A percentile compares a stretch with the other conserved stretches of the same genome.
phyloP scores from a whole-genome alignment of 768 basidiomycete species.

The Termitomyces sp. region DNA sequence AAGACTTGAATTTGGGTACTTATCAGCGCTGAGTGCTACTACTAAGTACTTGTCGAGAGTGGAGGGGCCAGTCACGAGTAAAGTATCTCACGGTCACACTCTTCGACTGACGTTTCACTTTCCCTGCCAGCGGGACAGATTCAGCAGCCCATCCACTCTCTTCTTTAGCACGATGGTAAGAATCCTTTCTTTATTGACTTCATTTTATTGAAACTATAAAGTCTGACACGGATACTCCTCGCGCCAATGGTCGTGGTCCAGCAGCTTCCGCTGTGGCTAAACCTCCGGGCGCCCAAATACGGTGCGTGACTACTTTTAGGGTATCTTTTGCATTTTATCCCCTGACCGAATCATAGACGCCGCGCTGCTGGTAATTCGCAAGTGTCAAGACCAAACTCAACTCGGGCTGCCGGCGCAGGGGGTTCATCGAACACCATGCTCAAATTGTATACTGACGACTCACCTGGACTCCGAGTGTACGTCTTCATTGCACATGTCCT shows the following conservation, averaged over 20 bases:
- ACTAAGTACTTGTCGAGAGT: too few relatives aligned
- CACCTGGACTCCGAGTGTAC: conserved; percentile 94
- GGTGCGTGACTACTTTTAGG: conserved; percentile 40
- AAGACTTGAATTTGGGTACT: too few relatives aligned
- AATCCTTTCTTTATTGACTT: background rate
- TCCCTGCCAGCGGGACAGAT: conserved; percentile 16
- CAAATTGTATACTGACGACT: conserved; percentile 97
- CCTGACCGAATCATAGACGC: conserved; percentile 41
- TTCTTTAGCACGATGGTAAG: conserved; percentile 32
- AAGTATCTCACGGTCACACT: conserved; percentile 18
- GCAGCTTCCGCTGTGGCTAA: conserved; percentile 49
- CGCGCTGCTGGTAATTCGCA: conserved; percentile 60
- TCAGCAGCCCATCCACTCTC: conserved; percentile 10
- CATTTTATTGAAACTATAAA: conserved; percentile 21
- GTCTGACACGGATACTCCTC: conserved; percentile 79
- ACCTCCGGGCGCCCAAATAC: conserved; percentile 78
- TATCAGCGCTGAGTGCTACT: too few relatives aligned
- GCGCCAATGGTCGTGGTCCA: conserved; percentile 35
- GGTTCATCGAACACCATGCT: conserved; percentile 98
- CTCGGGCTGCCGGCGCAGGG: conserved; percentile 90
- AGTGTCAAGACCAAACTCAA: conserved; percentile 74
- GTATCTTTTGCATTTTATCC: background rate
- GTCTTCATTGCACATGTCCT: conserved; percentile 27
- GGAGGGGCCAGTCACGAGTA: background rate
- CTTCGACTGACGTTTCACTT: conserved; percentile 21